Percentiles rank a stretch among this genome's conserved stretches.
phyloP scores from a whole-genome alignment of 768 basidiomycete species.

The Tephrocybe sp. region DNA sequence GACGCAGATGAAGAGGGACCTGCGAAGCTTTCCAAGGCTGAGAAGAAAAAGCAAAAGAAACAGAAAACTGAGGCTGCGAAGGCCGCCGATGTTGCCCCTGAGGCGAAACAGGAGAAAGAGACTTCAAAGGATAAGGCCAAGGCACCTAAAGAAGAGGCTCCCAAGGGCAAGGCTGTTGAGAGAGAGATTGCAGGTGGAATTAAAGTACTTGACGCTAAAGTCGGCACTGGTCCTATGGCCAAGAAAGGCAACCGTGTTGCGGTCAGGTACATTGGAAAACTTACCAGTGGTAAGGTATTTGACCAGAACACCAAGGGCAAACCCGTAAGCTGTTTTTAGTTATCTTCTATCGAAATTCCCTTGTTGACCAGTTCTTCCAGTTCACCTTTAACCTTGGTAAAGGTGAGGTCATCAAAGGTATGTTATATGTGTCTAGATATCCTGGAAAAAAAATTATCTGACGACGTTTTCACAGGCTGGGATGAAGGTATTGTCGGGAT shows the following conservation, averaged over 20 bases:
- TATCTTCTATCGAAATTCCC: neutral
- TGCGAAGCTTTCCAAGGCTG: conserved; percentile 44
- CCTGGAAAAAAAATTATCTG: neutral
- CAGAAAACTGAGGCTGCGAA: conserved; percentile 56
- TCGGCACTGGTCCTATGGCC: conserved; percentile 81
- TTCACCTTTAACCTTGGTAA: conserved; percentile 79
- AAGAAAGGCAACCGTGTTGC: conserved; percentile 81
- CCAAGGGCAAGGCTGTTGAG: conserved; percentile 24
- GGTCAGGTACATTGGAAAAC: conserved; percentile 94
- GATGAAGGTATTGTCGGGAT: conserved; percentile 91
- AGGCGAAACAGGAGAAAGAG: conserved; percentile 26
- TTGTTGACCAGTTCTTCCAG: conserved; percentile 28
- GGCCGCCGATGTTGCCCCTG: conserved; percentile 34
- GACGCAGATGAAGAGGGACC: conserved; percentile 51
- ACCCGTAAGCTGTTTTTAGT: conserved; percentile 55
- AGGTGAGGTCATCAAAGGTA: conserved; percentile 92
- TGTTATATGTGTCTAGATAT: conserved; percentile 10
- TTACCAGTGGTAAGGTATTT: conserved; percentile 71
- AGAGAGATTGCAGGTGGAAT: conserved; percentile 69
- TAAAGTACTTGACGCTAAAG: conserved; percentile 70
- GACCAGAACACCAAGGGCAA: conserved; percentile 84
- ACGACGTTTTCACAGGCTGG: conserved; percentile 55
- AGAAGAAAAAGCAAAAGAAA: conserved; percentile 83
- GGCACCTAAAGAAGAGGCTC: conserved; percentile 13
- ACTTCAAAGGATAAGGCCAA: conserved; percentile 30